Base-by-base conservation (phyloP, 345 rosid genomes). In the Corchorus olitorius region DNA sequence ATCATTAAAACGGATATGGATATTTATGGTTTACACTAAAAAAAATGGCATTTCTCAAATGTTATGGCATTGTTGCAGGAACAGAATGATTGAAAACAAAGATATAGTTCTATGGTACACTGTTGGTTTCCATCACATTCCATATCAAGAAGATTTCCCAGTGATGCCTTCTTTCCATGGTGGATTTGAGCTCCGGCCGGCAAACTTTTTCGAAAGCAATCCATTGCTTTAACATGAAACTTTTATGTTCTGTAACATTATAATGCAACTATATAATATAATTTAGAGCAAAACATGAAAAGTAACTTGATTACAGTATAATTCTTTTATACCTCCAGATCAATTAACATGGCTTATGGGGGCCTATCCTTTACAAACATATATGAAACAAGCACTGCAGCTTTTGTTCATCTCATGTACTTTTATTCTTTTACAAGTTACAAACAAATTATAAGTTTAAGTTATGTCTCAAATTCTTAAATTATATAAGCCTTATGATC, bases 41-140 rank as follows among this genome's bases (percentile, higher is more conserved):
- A 27, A 27, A 27, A 27, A 27, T 27, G 27, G 27, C 27, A 27
- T 27, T 27, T 53, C 56, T 3, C 3, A 48, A 27, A 39, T 39
- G 6, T 39, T 60, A 7, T 70, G 39, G 54, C 22, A 5, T 68
- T 58, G 10, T 37, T 50, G 82, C 91, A 93, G 93, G 78, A 89
- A 93, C 60, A 86, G 92, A 76, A 75, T 3, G 64, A 88, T 92
- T 49, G 93, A 91, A 68, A 90, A 92, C 79, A 84, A 59, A 80
- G 98, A 93, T 65, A 85, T 92, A 72, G 95, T 93, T 45, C 1
- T 93, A 58, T 93, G 98, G 97, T 88, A 93, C 68, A 89, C 89
- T 1, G 80, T 92, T 14, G 97, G 97, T 63, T 85, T 93, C 79
- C 97, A 90, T 81, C 98, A 90, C 73, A 84, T 77, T 59, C 98